Conservation (phyloP, 768 basidiomycete genomes). For the Cubamyces sp. region DNA sequence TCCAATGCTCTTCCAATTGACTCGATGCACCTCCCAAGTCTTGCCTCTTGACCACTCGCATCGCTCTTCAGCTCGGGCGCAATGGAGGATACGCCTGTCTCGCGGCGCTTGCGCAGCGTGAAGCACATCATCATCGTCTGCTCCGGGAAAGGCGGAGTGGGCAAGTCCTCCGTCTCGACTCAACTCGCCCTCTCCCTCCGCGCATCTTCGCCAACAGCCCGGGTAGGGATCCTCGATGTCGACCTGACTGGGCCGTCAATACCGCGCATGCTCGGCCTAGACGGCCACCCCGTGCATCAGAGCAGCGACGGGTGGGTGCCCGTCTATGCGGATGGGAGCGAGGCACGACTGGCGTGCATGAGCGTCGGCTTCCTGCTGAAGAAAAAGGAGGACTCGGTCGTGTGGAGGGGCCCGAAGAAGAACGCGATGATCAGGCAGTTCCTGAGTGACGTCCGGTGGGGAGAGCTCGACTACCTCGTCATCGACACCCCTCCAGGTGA, state of each 20-base stretch:
- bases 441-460: conserved; percentile 93
- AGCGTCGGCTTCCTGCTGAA: conserved; percentile 94
- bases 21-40: not conserved
- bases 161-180: conserved; percentile 94
- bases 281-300: conserved; percentile 87
- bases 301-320: conserved; percentile 98
- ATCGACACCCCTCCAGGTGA: conserved; percentile 97
- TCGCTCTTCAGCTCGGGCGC: conserved; percentile 26
- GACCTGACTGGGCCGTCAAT: conserved; percentile 95
- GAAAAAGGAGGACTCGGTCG: conserved; percentile 89
- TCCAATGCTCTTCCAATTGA: conserved; percentile 15
- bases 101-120: conserved; percentile 71
- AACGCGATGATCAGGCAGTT: conserved; percentile 98
- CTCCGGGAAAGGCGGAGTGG: conserved; percentile 97
- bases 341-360: conserved; percentile 87
- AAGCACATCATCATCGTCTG: conserved; percentile 91
- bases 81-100: conserved; percentile 58
- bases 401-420: conserved; percentile 99
- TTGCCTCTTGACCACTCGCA: not conserved
- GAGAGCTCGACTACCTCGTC: conserved; percentile 88
- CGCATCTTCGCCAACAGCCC: conserved; percentile 62
- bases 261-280: conserved; percentile 92
- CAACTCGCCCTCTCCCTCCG: conserved; percentile 91
- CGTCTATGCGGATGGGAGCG: conserved; percentile 86
- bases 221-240: conserved; percentile 90